Conservation (phyloP, 768 basidiomycete genomes). For the Termitomyces sp. region DNA sequence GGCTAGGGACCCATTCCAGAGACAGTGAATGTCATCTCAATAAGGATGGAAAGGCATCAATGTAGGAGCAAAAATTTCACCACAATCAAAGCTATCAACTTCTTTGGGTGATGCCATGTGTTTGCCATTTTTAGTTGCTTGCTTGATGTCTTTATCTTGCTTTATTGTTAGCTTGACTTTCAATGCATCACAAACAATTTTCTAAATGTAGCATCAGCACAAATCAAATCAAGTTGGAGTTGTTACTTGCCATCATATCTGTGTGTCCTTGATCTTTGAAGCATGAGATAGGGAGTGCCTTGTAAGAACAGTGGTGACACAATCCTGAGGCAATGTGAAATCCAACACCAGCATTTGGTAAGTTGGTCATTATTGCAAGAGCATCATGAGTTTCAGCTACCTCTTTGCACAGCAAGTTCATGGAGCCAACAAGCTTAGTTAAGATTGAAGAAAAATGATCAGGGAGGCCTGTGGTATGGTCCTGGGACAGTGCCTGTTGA, state of each 20-base stretch:
- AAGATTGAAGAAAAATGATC: not conserved
- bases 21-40: not conserved
- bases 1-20: not conserved
- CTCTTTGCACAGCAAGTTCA: not conserved
- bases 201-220: not conserved
- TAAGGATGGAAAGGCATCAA: not conserved
- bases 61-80: not conserved
- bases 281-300: not conserved
- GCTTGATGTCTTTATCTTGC: not conserved
- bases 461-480: too few species aligned
- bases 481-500: too few species aligned
- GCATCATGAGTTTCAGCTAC: not conserved
- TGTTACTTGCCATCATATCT: not conserved
- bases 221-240: not conserved
- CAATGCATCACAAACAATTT: not conserved
- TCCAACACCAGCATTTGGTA: not conserved
- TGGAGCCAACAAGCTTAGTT: not conserved
- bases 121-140: not conserved
- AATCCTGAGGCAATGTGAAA: not conserved
- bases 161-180: not conserved
- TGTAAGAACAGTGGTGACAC: not conserved
- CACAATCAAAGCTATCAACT: not conserved
- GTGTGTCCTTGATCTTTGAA: not conserved
- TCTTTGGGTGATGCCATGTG: not conserved
- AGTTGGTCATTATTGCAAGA: not conserved